phyloP scores from a whole-genome alignment of 2,329 filamentous ascomycete species.

The Cephalotrichum gorgonifer region DNA sequence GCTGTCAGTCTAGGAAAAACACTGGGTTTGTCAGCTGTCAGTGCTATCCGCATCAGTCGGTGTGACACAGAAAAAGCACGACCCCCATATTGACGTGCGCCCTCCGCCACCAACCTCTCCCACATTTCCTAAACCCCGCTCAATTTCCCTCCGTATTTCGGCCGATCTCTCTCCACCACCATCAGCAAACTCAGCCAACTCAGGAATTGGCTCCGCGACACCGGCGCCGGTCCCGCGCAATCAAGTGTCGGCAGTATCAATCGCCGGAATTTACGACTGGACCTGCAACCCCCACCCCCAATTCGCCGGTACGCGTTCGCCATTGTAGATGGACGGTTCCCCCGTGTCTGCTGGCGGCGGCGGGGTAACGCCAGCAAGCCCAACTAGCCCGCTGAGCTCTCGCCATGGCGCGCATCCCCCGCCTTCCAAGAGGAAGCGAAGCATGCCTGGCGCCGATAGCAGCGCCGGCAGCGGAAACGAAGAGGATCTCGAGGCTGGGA shows the following conservation, averaged over 20 bases:
- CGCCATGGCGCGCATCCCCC: conserved; percentile 34
- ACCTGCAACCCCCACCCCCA: too few species aligned
- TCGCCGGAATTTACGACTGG: neutral
- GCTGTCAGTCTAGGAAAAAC: too few species aligned
- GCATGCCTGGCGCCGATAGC: conserved; percentile 40
- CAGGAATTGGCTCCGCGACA: conserved; percentile 3
- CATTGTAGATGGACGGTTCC: conserved; percentile 44
- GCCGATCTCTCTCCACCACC: conserved; percentile 4
- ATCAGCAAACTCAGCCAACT: conserved; percentile 5
- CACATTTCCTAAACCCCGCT: conserved; percentile 1
- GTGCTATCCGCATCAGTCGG: neutral
- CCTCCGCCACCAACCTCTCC: conserved; percentile 1
- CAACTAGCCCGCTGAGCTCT: conserved; percentile 44
- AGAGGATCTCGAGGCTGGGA: conserved; percentile 42
- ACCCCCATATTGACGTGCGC: neutral
- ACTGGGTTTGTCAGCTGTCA: neutral
- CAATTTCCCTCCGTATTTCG: conserved; percentile 5
- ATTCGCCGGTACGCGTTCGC: too few species aligned
- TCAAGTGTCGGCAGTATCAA: neutral
- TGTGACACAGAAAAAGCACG: neutral
- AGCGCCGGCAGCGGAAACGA: conserved; percentile 53
- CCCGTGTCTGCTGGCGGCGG: conserved; percentile 33
- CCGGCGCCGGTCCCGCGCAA: conserved; percentile 1
- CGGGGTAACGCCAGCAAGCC: conserved; percentile 39
- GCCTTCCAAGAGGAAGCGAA: conserved; percentile 53